These are phyloP conservation scores for Debaryomyces tyrocola DNA, from an alignment of 805 yeast species.

Conservation along the genomic window DNA sequence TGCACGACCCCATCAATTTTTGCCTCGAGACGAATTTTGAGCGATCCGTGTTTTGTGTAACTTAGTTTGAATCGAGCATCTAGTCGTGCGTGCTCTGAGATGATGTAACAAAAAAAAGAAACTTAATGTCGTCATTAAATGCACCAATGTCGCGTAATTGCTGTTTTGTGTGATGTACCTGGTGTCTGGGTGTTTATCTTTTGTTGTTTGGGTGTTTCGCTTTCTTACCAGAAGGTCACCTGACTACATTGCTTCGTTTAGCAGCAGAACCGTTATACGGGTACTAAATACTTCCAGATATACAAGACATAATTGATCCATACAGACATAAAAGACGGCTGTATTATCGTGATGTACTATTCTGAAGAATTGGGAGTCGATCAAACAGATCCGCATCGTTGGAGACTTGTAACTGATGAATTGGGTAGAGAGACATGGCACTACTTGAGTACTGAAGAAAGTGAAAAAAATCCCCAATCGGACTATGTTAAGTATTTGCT, in stretches of 20 bases:
- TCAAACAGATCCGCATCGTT: conserved; percentile 63
- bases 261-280: no score
- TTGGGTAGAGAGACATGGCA: conserved; percentile 85
- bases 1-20: conserved; percentile 1
- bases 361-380: conserved; percentile 73
- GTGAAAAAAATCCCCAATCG: conserved; percentile 48
- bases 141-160: no score
- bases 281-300: no score
- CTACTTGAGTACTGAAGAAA: conserved; percentile 47
- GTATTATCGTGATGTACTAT: conserved; percentile 33
- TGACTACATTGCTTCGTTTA: no score
- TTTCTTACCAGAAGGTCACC: no score
- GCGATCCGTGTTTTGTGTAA: background rate
- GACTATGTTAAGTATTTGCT: conserved; percentile 57
- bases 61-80: background rate
- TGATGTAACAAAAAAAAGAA: no score
- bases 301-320: no score
- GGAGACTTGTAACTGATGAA: conserved; percentile 73
- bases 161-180: no score
- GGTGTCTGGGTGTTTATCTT: no score
- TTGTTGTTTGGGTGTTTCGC: no score
- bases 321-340: background rate
- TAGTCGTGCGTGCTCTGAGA: no score
- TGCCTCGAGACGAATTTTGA: background rate
- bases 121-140: no score